phyloP scores from a whole-genome alignment of 495 filamentous ascomycete species.

The Daldinia caldariorum region DNA sequence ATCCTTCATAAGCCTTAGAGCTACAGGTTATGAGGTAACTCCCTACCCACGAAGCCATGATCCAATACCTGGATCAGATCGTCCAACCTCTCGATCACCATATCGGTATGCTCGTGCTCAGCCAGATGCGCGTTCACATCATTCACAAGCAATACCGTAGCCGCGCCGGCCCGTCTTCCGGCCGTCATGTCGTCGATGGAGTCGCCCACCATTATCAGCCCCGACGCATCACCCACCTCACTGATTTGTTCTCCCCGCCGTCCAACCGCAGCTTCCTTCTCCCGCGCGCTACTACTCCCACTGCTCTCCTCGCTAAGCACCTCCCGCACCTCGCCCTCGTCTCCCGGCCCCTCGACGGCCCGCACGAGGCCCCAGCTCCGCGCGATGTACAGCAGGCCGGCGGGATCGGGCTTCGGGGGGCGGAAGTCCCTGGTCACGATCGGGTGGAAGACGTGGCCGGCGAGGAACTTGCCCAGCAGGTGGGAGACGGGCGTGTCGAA shows the following conservation, averaged over 20 bases:
- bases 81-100: conserved; percentile 71
- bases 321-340: conserved; percentile 35
- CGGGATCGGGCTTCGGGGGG: conserved; percentile 89
- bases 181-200: conserved; percentile 94
- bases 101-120: conserved; percentile 81
- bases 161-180: conserved; percentile 83
- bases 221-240: conserved; percentile 57
- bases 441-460: conserved; percentile 72
- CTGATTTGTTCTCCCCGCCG: conserved; percentile 37
- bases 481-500: conserved; percentile 77
- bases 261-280: conserved; percentile 32
- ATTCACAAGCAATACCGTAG: conserved; percentile 87
- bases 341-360: conserved; percentile 36
- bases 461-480: conserved; percentile 78
- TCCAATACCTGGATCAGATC: conserved; percentile 78
- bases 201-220: conserved; percentile 77
- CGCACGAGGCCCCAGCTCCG: conserved; percentile 72
- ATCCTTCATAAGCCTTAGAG: neutral
- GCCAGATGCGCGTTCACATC: conserved; percentile 78
- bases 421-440: conserved; percentile 87
- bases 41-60: conserved; percentile 66
- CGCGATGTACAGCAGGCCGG: conserved; percentile 86
- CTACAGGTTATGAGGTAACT: conserved; percentile 7
- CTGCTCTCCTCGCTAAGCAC: conserved; percentile 17
- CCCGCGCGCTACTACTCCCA: conserved; percentile 16